Evolutionary conservation across 768 basidiomycete genomes (phyloP).

Genomic region (Russula sp.): DNA sequence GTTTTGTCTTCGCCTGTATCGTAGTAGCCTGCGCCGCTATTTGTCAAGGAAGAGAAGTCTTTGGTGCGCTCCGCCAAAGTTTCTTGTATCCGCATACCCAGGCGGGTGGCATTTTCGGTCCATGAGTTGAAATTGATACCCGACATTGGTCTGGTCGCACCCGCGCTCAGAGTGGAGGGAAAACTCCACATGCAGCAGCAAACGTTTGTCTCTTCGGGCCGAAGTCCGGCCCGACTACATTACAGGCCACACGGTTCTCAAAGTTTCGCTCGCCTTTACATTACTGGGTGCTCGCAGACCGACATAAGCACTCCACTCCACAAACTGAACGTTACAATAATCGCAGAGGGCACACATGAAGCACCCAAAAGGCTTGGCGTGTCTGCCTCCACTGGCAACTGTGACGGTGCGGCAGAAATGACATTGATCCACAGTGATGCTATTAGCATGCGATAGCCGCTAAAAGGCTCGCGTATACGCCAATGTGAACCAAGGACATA

Average conservation of each 20-base stretch:
- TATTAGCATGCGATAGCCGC: neutral
- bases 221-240: neutral
- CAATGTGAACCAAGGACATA: neutral
- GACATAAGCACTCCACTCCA: neutral
- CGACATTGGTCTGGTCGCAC: constrained; percentile 30
- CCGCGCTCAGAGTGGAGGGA: neutral
- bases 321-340: neutral
- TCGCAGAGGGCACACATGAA: neutral
- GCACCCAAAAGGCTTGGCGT: neutral
- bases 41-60: constrained; percentile 56
- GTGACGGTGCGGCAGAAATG: neutral
- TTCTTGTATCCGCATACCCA: constrained; percentile 81
- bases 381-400: neutral
- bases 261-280: too few relatives aligned
- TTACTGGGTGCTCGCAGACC: too few relatives aligned
- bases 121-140: constrained; percentile 42
- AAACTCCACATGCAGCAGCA: neutral
- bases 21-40: constrained; percentile 55
- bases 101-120: constrained; percentile 79
- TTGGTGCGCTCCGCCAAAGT: constrained; percentile 78
- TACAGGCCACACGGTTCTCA: too few relatives aligned
- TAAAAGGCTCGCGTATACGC: neutral
- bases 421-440: neutral
- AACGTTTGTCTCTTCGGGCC: neutral
- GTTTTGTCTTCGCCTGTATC: constrained; percentile 77